Evolutionary conservation across 2,329 filamentous ascomycete genomes (phyloP).

Genomic region (Penicillium sp.): DNA sequence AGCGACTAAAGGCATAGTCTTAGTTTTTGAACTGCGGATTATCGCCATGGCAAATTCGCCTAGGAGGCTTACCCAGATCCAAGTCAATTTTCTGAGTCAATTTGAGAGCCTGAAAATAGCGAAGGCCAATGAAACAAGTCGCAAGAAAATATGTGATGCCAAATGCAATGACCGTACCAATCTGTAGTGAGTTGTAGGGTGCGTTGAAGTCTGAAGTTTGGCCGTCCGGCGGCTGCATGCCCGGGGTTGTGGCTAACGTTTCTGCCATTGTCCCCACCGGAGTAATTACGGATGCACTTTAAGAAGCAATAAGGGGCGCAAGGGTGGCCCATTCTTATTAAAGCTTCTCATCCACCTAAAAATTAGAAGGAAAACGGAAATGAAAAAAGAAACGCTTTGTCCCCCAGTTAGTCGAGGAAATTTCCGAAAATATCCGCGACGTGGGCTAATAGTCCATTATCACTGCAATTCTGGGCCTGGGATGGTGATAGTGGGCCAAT

Average conservation of each 20-base stretch:
- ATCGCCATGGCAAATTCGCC: neutral
- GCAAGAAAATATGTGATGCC: constrained; percentile 8
- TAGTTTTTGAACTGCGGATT: neutral
- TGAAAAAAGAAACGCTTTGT: neutral
- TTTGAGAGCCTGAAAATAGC: neutral
- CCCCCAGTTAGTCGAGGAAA: neutral
- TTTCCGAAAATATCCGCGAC: neutral
- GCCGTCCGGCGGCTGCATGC: constrained; percentile 10
- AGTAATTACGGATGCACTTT: neutral
- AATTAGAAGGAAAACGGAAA: neutral
- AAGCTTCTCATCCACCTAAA: neutral
- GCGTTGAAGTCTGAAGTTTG: constrained; percentile 10
- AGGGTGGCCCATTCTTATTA: neutral
- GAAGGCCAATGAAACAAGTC: constrained; percentile 7
- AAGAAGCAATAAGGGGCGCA: neutral
- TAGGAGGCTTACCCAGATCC: neutral
- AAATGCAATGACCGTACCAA: constrained; percentile 11
- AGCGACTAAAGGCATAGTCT: constrained; percentile 3
- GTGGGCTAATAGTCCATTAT: neutral
- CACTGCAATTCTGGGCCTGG: neutral
- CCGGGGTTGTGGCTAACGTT: constrained; percentile 7
- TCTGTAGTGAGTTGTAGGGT: constrained; percentile 12
- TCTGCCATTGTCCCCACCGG: constrained; percentile 1
- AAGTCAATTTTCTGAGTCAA: neutral
- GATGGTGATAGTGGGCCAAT: too few species aligned